Percentiles rank a stretch among this genome's conserved stretches.
phyloP scores from a whole-genome alignment of 192 early-diverging fungal species.

The Mortierella claussenii region DNA sequence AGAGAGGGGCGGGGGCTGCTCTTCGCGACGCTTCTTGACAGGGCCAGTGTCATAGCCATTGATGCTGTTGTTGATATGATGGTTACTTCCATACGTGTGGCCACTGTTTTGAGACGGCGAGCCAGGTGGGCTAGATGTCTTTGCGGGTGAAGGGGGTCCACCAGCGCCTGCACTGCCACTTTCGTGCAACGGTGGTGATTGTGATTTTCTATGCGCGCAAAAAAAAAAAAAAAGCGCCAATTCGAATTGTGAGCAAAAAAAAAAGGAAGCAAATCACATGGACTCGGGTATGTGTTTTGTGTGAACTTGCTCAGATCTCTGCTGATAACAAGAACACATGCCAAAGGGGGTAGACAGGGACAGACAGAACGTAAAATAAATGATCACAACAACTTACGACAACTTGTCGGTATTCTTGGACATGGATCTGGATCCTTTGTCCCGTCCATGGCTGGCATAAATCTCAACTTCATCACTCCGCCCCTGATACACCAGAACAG shows the following conservation, averaged over 20 bases:
- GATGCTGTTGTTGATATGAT: neutral
- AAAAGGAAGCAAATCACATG: neutral
- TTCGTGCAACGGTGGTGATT: constrained; percentile 37
- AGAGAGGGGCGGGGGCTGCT: constrained; percentile 26
- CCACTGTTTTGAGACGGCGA: constrained; percentile 28
- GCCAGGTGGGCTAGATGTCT: constrained; percentile 48
- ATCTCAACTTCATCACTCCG: constrained; percentile 53
- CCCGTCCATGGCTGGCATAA: constrained; percentile 51
- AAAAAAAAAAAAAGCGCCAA: neutral
- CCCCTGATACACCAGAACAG: constrained; percentile 34
- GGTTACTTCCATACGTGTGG: no score
- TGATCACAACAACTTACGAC: constrained; percentile 14
- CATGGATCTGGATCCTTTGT: constrained; percentile 36
- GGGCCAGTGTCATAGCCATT: constrained; percentile 22
- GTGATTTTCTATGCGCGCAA: constrained; percentile 50
- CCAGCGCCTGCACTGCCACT: constrained; percentile 32
- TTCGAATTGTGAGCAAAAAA: no score
- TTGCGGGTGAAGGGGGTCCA: constrained; percentile 48
- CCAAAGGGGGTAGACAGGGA: no score
- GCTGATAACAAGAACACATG: no score
- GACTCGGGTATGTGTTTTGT: no score
- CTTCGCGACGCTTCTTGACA: constrained; percentile 38
- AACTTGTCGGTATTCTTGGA: constrained; percentile 34
- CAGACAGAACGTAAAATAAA: no score
- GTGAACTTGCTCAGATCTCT: no score